Evolutionary conservation across 1,284 basidiomycete genomes (phyloP).

Genomic region (Microbotryum saponariae): DNA sequence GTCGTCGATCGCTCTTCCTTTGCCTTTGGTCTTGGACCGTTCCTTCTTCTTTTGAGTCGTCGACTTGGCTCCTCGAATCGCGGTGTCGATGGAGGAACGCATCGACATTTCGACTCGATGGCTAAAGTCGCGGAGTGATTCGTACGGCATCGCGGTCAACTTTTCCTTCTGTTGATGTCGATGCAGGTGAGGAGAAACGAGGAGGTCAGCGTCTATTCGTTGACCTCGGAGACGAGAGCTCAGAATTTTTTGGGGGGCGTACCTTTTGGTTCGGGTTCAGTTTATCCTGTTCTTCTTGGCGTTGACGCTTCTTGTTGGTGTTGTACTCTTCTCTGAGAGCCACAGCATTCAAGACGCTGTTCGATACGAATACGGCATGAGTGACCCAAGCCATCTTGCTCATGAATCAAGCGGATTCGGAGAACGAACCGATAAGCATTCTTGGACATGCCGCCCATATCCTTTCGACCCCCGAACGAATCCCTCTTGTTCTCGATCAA

Average conservation of each 20-base stretch:
- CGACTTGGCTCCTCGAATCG: conserved; percentile 19
- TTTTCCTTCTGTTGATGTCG: conserved; percentile 6
- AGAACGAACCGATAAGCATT: conserved; percentile 16
- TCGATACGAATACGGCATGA: no score
- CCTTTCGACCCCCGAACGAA: not conserved
- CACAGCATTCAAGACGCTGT: conserved; percentile 27
- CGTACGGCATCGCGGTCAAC: conserved; percentile 23
- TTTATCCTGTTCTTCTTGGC: conserved; percentile 18
- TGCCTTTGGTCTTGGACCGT: not conserved
- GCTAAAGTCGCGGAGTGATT: conserved; percentile 29
- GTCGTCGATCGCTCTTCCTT: conserved; percentile 11
- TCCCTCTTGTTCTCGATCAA: not conserved
- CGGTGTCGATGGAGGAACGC: conserved; percentile 16
- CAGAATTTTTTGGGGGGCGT: not conserved
- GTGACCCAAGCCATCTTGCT: no score
- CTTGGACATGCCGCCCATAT: conserved; percentile 21
- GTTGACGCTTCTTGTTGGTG: conserved; percentile 27
- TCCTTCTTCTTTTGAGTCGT: conserved; percentile 21
- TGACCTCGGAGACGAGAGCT: not conserved
- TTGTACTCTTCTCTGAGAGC: conserved; percentile 27
- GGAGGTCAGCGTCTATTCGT: not conserved
- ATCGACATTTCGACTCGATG: conserved; percentile 30
- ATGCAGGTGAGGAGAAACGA: not conserved
- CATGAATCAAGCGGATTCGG: not conserved
- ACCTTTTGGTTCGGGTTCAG: conserved; percentile 17